A percentile compares a stretch with the other conserved stretches of the same genome.
These are phyloP conservation scores for Scalesia atractyloides DNA, from an alignment of 129 eudicot genomes.

Conservation along the genomic window DNA sequence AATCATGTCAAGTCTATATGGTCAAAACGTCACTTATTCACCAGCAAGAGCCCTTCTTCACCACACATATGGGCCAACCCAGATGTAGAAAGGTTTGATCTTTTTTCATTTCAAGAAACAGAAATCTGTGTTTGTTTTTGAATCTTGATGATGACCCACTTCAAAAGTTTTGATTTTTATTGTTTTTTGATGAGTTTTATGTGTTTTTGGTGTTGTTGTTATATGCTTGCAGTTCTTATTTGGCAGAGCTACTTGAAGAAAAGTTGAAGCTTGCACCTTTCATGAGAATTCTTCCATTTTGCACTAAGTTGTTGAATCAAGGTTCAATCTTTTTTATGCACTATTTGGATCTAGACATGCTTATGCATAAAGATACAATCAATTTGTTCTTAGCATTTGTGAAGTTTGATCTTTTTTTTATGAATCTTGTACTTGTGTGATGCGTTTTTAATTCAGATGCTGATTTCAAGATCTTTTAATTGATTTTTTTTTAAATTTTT, in stretches of 20 bases:
- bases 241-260: constrained; percentile 44
- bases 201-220: constrained; percentile 13
- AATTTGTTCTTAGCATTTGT: constrained; percentile 27
- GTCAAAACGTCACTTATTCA: constrained; percentile 58
- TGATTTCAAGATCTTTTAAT: constrained; percentile 25
- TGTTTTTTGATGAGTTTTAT: constrained; percentile 7
- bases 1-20: constrained; percentile 73
- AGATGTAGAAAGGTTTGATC: constrained; percentile 66
- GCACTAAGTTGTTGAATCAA: constrained; percentile 42
- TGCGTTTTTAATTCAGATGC: constrained; percentile 13
- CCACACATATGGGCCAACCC: constrained; percentile 71
- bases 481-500: neutral
- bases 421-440: constrained; percentile 22
- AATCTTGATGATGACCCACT: constrained; percentile 27
- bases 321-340: constrained; percentile 17
- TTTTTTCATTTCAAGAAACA: neutral
- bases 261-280: constrained; percentile 39
- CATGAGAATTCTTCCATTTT: constrained; percentile 39
- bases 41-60: constrained; percentile 74
- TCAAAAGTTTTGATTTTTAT: neutral
- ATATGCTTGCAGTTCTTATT: constrained; percentile 35
- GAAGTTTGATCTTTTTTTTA: constrained; percentile 6
- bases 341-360: constrained; percentile 31
- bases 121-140: neutral
- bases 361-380: constrained; percentile 10